These are phyloP conservation scores for Candolleomyces efflorescens DNA, from an alignment of 768 basidiomycete genomes.

Conservation along the genomic window DNA sequence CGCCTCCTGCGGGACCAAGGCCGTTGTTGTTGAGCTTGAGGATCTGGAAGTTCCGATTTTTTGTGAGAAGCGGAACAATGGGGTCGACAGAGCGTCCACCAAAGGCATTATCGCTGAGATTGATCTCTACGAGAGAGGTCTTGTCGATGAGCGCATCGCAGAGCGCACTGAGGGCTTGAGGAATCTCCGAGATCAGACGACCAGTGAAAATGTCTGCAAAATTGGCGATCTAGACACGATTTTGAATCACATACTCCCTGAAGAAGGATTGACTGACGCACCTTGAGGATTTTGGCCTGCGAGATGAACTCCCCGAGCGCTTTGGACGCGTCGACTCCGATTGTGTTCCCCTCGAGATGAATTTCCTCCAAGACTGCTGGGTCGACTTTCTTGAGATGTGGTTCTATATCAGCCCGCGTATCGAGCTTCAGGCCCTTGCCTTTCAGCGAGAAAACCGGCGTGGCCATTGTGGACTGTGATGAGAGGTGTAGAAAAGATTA, in stretches of 20 bases:
- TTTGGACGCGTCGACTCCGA: conserved; percentile 86
- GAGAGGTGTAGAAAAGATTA: not conserved
- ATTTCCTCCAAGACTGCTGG: conserved; percentile 76
- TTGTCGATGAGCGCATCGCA: conserved; percentile 84
- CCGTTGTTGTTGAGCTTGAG: conserved; percentile 97
- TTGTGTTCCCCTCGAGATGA: conserved; percentile 89
- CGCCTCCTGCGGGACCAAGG: conserved; percentile 86
- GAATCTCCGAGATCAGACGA: conserved; percentile 93
- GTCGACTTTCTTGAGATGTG: conserved; percentile 62
- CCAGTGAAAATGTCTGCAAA: conserved; percentile 98
- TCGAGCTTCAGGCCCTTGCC: conserved; percentile 81
- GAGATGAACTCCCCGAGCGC: conserved; percentile 78
- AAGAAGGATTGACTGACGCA: conserved; percentile 25
- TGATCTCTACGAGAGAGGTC: conserved; percentile 76
- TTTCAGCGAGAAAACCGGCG: conserved; percentile 35
- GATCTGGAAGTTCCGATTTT: conserved; percentile 77
- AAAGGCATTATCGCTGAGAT: conserved; percentile 95
- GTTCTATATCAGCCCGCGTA: conserved; percentile 68
- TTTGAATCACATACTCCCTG: not conserved
- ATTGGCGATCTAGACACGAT: conserved; percentile 72
- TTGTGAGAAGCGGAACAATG: conserved; percentile 83
- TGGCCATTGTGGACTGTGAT: conserved; percentile 17
- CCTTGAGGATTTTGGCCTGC: conserved; percentile 66
- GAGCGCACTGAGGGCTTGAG: conserved; percentile 79
- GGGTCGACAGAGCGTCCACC: conserved; percentile 94